Percentiles rank a stretch among this genome's conserved stretches.
Evolutionary conservation across 768 basidiomycete genomes (phyloP).

Genomic region (Lanmaoa pseudosensibilis): DNA sequence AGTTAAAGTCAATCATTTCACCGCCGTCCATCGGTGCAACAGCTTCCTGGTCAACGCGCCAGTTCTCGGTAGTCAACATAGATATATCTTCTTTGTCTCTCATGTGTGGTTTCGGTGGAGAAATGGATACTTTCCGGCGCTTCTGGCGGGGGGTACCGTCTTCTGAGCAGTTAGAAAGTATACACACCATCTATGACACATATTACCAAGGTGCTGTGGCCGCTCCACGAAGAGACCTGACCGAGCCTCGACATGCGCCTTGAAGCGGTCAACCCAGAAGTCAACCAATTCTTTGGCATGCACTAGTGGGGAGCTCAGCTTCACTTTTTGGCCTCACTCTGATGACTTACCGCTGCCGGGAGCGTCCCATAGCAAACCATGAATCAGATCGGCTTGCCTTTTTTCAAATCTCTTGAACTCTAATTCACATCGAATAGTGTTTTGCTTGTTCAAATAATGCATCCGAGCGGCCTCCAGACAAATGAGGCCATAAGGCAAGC

Average conservation of each 20-base stretch:
- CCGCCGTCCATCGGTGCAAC: slow-evolving; percentile 7
- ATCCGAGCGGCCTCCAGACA: slow-evolving; percentile 54
- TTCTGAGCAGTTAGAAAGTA: slow-evolving; percentile 19
- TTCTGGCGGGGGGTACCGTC: slow-evolving; percentile 46
- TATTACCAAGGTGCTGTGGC: slow-evolving; percentile 13
- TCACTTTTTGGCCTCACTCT: neutral
- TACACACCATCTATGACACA: neutral
- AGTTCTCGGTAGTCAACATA: slow-evolving; percentile 8
- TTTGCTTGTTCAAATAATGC: slow-evolving; percentile 67
- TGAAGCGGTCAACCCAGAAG: slow-evolving; percentile 76
- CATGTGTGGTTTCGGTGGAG: neutral
- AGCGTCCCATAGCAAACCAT: slow-evolving; percentile 65
- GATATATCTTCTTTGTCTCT: neutral
- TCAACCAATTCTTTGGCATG: slow-evolving; percentile 62
- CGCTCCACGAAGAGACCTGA: slow-evolving; percentile 30
- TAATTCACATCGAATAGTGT: slow-evolving; percentile 48
- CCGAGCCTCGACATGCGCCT: slow-evolving; percentile 65
- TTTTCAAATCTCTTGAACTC: slow-evolving; percentile 56
- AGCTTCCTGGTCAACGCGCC: slow-evolving; percentile 12
- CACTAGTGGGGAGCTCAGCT: slow-evolving; percentile 41
- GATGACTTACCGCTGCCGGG: slow-evolving; percentile 58
- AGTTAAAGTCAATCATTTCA: slow-evolving; percentile 25
- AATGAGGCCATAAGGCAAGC: neutral
- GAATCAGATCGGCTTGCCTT: slow-evolving; percentile 50
- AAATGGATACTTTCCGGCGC: slow-evolving; percentile 41